Base-by-base conservation (phyloP, 2,329 filamentous ascomycete species). In the Lasiodiplodia sp. region DNA sequence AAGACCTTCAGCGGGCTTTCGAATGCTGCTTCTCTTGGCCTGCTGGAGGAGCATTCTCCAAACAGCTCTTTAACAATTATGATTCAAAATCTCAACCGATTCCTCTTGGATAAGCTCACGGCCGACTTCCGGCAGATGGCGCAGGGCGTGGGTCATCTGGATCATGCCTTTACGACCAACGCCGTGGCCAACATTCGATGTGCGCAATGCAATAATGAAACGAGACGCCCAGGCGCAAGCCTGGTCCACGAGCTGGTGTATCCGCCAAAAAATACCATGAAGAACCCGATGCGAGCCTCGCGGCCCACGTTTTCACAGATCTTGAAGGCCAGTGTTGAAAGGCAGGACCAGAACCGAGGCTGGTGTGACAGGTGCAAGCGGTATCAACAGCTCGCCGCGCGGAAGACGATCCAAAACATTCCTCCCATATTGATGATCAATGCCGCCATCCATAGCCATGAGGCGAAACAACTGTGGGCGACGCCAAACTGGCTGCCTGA, bases 311-410 rank as follows among this genome's bases (percentile, higher is more conserved):
- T 99, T 78, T 97, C 94, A 0, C 92, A 96, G 75, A 89, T 97
- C 57, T 83, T 99, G n/a, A 97, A 97, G 78, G 89, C 90, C 65
- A 97, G 94, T 72, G 91, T 99, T 37, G 95, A 98, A 80, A 87
- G 93, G 66, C 93, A 97, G 78, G 92, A 92, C 12, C 93, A 92
- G 57, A 94, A 92, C 55, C 90, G 95, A 74, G 96, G 96, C 7
- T 99, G 94, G 94, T 99, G 96, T 77, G 91, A 91, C 72, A 89
- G 91, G 75, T 99, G 96, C 77, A 92, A 94, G 72, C 88, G 93
- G 28, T 98, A 99, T 78, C 94, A 97, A 79, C 92, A 92, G 66
- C 88, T 98, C 65, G 88, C 91, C 12, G 96, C 93, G 23, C 87
- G 92, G 70, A 97, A 96, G 76, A 92, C 91, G 0, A 91, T 98